Base-by-base conservation (phyloP, 768 basidiomycete species). In the Trametopsis cervina region DNA sequence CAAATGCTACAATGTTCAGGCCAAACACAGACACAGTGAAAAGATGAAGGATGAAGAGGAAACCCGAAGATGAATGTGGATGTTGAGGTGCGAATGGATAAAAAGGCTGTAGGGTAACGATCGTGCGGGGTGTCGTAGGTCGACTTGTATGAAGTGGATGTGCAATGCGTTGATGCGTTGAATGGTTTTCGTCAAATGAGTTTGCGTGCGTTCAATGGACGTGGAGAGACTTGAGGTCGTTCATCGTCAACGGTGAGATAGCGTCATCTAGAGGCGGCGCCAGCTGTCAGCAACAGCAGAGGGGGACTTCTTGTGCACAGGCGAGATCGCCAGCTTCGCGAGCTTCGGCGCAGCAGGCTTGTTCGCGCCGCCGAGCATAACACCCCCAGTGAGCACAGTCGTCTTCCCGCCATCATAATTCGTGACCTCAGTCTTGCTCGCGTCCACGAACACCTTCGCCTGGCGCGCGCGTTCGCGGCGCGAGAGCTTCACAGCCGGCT, bases 331-430 rank as follows among this genome's bases (percentile, higher is more conserved):
- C 33, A 73, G 62, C 20, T 47, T 26, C 21, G 42, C 41, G n/a
- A 49, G 48, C 48, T 38, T 49, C 7, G 55, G 41, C 27, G 46
- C 37, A 40, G 54, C 51, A 36, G 61, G 43, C 56, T 60, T 63
- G 42, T 60, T 18, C 39, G 46, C 57, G 12, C 44, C 68, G 42
- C 86, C 87, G 52, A 90, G 83, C 88, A 90, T 90, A 55, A 89
- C 87, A 54, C 87, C 88, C 48, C 88, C 88, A 2, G 87, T 89
- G 57, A 90, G 78, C 42, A 89, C 87, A 23, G 87, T 89, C 45
- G 88, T 90, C 75, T 88, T 89, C 54, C 88, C 88, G 47, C 86
- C 87, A 56, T 90, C 87, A 57, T 90, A 90, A 58, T 85, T 84
- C 40, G 87, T 89, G 53, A 89, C 84, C 39, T 85, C 84, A 46